These are phyloP conservation scores for Boletus subluridellus DNA, from an alignment of 1,284 basidiomycete species.

Conservation along the genomic window DNA sequence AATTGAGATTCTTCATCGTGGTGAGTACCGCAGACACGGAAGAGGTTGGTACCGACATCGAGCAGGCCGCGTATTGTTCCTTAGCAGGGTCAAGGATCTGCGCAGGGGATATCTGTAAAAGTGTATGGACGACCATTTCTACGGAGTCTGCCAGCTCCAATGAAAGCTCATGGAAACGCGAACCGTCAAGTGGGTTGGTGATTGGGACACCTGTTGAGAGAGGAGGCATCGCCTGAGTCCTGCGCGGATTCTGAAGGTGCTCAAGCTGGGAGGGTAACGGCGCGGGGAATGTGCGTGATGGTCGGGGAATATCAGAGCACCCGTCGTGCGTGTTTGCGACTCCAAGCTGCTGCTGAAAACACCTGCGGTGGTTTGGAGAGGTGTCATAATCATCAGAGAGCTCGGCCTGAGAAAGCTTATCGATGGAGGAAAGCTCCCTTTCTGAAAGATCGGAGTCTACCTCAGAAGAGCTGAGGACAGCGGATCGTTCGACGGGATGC, in stretches of 20 bases:
- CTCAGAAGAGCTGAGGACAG: constrained; percentile 45
- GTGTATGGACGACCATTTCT: constrained; percentile 83
- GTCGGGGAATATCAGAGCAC: constrained; percentile 42
- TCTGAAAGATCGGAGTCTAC: constrained; percentile 49
- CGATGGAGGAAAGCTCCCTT: constrained; percentile 35
- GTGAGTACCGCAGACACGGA: constrained; percentile 86
- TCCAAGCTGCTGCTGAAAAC: constrained; percentile 27
- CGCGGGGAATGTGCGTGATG: constrained; percentile 68
- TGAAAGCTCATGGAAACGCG: constrained; percentile 61
- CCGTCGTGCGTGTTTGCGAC: constrained; percentile 20
- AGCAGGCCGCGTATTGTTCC: constrained; percentile 85
- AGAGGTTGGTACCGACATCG: constrained; percentile 79
- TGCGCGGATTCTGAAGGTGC: constrained; percentile 62
- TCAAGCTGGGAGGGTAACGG: constrained; percentile 68
- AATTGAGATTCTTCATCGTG: constrained; percentile 87
- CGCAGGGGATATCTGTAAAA: constrained; percentile 82
- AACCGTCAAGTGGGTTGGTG: constrained; percentile 30
- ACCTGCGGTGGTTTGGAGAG: constrained; percentile 25
- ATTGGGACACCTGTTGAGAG: constrained; percentile 3
- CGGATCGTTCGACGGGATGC: constrained; percentile 36
- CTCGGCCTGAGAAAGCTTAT: constrained; percentile 32
- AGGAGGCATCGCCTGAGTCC: constrained; percentile 23
- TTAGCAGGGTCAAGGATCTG: constrained; percentile 89
- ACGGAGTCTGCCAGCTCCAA: constrained; percentile 84
- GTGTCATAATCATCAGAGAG: constrained; percentile 35